Conservation (phyloP, 2,329 filamentous ascomycete genomes). For the Colletotrichum acutatum region DNA sequence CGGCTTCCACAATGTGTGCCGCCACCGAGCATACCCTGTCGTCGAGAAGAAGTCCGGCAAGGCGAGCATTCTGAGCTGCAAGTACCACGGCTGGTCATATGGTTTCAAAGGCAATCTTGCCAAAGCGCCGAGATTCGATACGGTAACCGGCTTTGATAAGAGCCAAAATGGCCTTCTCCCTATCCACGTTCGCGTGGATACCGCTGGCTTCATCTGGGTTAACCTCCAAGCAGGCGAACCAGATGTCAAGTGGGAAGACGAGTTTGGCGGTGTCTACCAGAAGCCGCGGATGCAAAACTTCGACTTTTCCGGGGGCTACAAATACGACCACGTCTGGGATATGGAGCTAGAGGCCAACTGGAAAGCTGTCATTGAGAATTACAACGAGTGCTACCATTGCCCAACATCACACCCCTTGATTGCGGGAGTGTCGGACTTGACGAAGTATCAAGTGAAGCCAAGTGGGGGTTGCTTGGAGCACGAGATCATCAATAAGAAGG, state of each 20-base stretch:
- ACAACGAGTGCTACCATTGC: slow-evolving; percentile 62
- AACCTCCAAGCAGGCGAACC: slow-evolving; percentile 56
- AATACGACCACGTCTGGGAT: slow-evolving; percentile 46
- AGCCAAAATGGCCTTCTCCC: slow-evolving; percentile 44
- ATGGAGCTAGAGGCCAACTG: slow-evolving; percentile 50
- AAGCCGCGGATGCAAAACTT: slow-evolving; percentile 39
- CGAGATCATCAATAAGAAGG: slow-evolving; percentile 49
- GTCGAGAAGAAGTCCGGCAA: slow-evolving; percentile 37
- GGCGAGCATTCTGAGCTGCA: slow-evolving; percentile 35
- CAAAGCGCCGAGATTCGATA: slow-evolving; percentile 55
- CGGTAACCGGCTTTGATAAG: slow-evolving; percentile 51
- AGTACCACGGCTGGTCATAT: slow-evolving; percentile 60
- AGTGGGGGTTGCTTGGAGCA: slow-evolving; percentile 49
- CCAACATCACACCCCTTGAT: slow-evolving; percentile 59
- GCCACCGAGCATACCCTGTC: slow-evolving; percentile 38
- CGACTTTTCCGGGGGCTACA: slow-evolving; percentile 40
- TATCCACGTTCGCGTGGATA: slow-evolving; percentile 57
- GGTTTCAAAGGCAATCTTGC: slow-evolving; percentile 52
- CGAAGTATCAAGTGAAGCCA: slow-evolving; percentile 53
- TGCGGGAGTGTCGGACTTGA: slow-evolving; percentile 54
- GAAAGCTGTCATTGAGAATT: slow-evolving; percentile 58
- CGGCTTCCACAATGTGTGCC: slow-evolving; percentile 38
- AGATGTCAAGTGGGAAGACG: slow-evolving; percentile 54
- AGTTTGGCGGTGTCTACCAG: slow-evolving; percentile 46
- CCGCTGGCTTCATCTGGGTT: slow-evolving; percentile 60